Base-by-base conservation (phyloP, 768 basidiomycete species). In the Boletus vinaceobasis region DNA sequence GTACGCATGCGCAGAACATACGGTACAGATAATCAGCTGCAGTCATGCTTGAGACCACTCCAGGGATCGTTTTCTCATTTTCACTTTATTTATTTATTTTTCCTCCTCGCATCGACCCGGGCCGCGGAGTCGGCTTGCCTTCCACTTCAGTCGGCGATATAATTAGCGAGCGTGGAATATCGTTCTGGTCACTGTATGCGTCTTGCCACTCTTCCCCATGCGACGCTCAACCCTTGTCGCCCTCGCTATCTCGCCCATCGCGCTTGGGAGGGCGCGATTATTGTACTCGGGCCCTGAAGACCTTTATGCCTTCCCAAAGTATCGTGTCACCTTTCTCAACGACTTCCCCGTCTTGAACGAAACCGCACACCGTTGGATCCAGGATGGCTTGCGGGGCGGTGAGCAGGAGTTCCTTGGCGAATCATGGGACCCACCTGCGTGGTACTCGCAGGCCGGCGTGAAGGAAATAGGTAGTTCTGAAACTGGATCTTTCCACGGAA, bases 221-320 rank as follows among this genome's bases (percentile, higher is more conserved):
- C 55, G 53, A 49, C 70, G 32, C 27, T 57, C 60, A 6, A 39
- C 48, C 5, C 33, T 64, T 32, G 33, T 43, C 35, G 55, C 50
- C 42, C 55, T 72, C 48, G 55, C 52, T 7, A 14, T 71, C 50
- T 60, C 55, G 50, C 11, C 43, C 40, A 23, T 62, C 29, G 52
- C 26, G 2, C 44, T 62, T 6, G 44, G 50, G 53, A 63, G 40
- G 39, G 75, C 73, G 0, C 70, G 65, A 0, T 59, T 83, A n/a
- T 68, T 85, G 29, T 85, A 90, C 65, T 83, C 86, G 9, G 77
- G 90, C 43, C 90, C 91, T 29, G 87, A 92, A 62, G 91, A 93
- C 63, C 76, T 84, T 15, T 81, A 84, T 69, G 86, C 91, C 0
- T 91, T 86, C 66, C 92, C 91, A 59, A 93, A 93, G 68, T 88